phyloP scores from a whole-genome alignment of 495 filamentous ascomycete species.

The Lasiosphaeria ovina region DNA sequence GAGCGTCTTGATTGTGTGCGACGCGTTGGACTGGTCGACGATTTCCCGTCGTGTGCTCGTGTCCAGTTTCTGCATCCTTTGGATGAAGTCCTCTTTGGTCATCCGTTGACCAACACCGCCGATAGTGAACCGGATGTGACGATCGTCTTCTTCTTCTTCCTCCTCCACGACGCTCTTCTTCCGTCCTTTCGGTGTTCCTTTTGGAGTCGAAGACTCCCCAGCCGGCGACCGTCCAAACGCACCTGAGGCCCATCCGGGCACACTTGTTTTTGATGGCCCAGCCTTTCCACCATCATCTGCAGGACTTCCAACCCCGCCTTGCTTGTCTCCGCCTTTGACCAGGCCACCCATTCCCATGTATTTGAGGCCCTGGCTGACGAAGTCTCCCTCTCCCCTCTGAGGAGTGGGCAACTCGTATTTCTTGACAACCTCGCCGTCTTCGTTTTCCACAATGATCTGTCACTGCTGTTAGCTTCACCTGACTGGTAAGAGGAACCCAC shows the following conservation, averaged over 20 bases:
- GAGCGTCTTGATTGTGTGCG: slow-evolving; percentile 52
- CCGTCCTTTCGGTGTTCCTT: slow-evolving; percentile 22
- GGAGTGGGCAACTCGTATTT: slow-evolving; percentile 80
- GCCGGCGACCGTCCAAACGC: slow-evolving; percentile 46
- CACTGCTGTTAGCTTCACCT: slow-evolving; percentile 19
- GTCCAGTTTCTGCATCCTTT: slow-evolving; percentile 77
- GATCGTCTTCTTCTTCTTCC: slow-evolving; percentile 64
- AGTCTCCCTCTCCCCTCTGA: slow-evolving; percentile 35
- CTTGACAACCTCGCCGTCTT: slow-evolving; percentile 95
- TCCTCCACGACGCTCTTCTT: slow-evolving; percentile 47
- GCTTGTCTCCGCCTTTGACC: slow-evolving; percentile 38
- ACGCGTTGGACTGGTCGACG: slow-evolving; percentile 65
- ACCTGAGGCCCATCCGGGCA: slow-evolving; percentile 47
- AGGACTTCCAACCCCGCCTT: slow-evolving; percentile 21
- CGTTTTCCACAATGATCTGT: slow-evolving; percentile 93
- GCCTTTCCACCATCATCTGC: slow-evolving; percentile 24
- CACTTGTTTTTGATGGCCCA: slow-evolving; percentile 7
- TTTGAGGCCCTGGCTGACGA: slow-evolving; percentile 45
- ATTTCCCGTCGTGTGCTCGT: slow-evolving; percentile 69
- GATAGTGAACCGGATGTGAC: slow-evolving; percentile 84
- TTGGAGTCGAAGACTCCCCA: slow-evolving; percentile 35
- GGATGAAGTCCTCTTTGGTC: slow-evolving; percentile 90
- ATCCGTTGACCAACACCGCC: slow-evolving; percentile 67
- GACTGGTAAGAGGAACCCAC: neutral
- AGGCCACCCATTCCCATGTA: slow-evolving; percentile 48